A percentile compares a stretch with the other conserved stretches of the same genome.
phyloP scores from a whole-genome alignment of 2,329 filamentous ascomycete species.

The Colletotrichum viniferum region DNA sequence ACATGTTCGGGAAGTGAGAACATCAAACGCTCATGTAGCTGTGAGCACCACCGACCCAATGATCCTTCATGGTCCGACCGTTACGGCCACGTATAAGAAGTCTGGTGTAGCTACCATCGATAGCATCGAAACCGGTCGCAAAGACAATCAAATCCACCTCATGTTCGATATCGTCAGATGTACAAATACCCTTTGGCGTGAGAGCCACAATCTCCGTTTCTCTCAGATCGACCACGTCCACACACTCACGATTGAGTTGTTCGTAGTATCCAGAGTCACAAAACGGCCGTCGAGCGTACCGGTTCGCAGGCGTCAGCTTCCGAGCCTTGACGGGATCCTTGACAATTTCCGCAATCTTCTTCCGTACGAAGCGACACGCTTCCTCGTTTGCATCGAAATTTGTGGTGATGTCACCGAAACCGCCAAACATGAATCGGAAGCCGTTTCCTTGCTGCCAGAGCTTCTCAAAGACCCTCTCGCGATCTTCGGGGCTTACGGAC shows the following conservation, averaged over 20 bases:
- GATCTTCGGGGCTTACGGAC: background rate
- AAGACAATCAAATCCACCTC: background rate
- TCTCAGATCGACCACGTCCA: background rate
- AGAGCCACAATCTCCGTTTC: background rate
- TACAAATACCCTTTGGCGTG: background rate
- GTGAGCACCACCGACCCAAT: background rate
- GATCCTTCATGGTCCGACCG: background rate
- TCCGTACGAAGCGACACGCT: slow-evolving; percentile 26
- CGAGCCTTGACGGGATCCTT: slow-evolving; percentile 25
- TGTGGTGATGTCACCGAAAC: slow-evolving; percentile 16
- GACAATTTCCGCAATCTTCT: slow-evolving; percentile 27
- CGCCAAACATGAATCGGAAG: background rate
- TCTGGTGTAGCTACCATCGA: background rate
- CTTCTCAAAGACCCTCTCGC: background rate
- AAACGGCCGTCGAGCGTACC: slow-evolving; percentile 9
- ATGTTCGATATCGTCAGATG: background rate
- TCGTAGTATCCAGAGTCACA: background rate
- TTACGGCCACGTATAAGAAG: background rate
- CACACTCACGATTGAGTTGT: background rate
- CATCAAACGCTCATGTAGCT: background rate
- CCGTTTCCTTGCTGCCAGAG: background rate
- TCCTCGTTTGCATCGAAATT: slow-evolving; percentile 27
- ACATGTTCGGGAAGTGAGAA: slow-evolving; percentile 36
- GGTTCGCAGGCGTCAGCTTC: slow-evolving; percentile 20
- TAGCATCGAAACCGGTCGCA: background rate